Base-by-base conservation (phyloP, 768 basidiomycete genomes). In the Leucocoprinus leucothites region DNA sequence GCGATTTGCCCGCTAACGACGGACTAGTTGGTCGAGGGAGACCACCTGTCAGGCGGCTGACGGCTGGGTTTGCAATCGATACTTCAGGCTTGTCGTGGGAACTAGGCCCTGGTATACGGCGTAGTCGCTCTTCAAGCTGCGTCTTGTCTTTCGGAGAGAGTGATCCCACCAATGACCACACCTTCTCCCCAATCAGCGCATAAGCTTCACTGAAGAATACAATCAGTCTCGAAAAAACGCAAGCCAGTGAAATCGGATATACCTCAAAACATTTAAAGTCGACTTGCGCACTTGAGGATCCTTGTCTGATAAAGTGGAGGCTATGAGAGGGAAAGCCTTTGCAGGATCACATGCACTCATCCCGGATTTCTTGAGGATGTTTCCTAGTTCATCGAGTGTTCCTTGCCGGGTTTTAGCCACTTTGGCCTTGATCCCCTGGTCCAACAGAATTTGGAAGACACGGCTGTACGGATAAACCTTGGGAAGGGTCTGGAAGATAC, bases 401-500 rank as follows among this genome's bases (percentile, higher is more conserved):
- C 92, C 91, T 69, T 93, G 89, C 11, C 95, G 84, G 9, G 93
- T 91, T 70, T 95, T 94, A 2, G 94, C 88, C 16, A 94, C 90
- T 69, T 95, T 95, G 16, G 90, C 88, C 67, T 86, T 89, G 41
- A 95, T 71, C 14, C 97, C 96, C 64, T 95, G 82, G 36, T 97
- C 92, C 9, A 97, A 78, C 6, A 98, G 73, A 13, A 93, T 69
- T 64, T 91, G 88, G 67, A 97, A 95, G 28, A 98, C 77, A 38
- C 94, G 87, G 63, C 94, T 97, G 63, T 89, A 95, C 1, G 97
- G 89, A 64, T 95, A 97, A 50, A 98, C 86, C 64, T 87, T 92
- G 6, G 94, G 88, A 49, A 98, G 75, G 3, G 79, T 80, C 63
- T 92, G 89, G 53, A 98, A 84, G 57, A 97, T 88, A 45, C 85